phyloP scores from a whole-genome alignment of 2,329 filamentous ascomycete genomes.

The Dryadomyces sulphureus region DNA sequence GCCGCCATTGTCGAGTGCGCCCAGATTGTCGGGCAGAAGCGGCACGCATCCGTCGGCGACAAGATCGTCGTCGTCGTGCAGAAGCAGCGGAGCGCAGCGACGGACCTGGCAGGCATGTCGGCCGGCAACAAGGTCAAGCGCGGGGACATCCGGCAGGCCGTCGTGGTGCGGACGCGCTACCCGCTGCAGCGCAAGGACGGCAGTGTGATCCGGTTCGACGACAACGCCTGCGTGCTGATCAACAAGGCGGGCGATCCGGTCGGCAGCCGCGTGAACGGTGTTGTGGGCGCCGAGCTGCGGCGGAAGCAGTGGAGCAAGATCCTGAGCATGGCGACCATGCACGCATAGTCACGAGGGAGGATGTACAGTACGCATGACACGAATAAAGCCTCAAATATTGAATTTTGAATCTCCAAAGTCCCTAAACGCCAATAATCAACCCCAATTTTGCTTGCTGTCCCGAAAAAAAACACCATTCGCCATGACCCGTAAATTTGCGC shows the following conservation, averaged over 20 bases:
- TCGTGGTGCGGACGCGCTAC: slow-evolving; percentile 84
- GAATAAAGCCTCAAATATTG: too few species aligned
- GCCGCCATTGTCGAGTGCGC: slow-evolving; percentile 94
- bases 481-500: too few species aligned
- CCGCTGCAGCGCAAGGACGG: slow-evolving; percentile 78
- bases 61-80: slow-evolving; percentile 95
- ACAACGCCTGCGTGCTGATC: slow-evolving; percentile 94
- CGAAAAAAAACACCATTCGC: too few species aligned
- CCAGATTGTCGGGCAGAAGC: slow-evolving; percentile 82
- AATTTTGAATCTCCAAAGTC: not conserved
- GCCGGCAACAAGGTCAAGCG: slow-evolving; percentile 87
- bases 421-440: too few species aligned
- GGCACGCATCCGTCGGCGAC: slow-evolving; percentile 80
- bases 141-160: slow-evolving; percentile 90
- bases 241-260: slow-evolving; percentile 96
- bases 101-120: slow-evolving; percentile 55
- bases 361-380: too few species aligned
- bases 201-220: slow-evolving; percentile 82
- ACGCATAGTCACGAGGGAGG: too few species aligned
- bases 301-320: slow-evolving; percentile 98
- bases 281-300: slow-evolving; percentile 80
- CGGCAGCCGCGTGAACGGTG: slow-evolving; percentile 78
- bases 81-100: slow-evolving; percentile 73
- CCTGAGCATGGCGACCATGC: slow-evolving; percentile 73
- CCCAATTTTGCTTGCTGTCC: too few species aligned